phyloP scores from a whole-genome alignment of 441 rosid genomes.

The Cnidoscolus chayamansa region DNA sequence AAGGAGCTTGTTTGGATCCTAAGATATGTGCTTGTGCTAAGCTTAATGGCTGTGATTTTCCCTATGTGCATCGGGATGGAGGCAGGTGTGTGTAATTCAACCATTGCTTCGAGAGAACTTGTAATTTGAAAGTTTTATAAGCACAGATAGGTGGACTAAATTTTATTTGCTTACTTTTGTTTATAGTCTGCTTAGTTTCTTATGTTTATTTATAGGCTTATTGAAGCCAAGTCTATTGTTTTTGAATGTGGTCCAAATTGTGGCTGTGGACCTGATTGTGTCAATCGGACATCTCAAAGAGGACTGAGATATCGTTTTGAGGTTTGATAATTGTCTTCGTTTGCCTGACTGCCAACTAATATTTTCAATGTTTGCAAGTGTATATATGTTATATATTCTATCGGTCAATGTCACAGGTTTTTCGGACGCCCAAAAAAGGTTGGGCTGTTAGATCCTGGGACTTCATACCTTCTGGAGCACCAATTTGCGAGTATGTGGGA shows the following conservation, averaged over 20 bases:
- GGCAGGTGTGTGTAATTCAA: conserved; percentile 38
- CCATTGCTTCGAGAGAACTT: neutral
- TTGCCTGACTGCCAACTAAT: too few relatives aligned
- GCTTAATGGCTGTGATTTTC: conserved; percentile 47
- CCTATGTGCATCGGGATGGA: conserved; percentile 37
- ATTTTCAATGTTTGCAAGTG: too few relatives aligned
- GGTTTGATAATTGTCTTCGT: conserved; percentile 17
- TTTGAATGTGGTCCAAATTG: conserved; percentile 58
- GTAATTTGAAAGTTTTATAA: too few relatives aligned
- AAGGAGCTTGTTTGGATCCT: conserved; percentile 35
- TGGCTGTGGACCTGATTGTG: conserved; percentile 47
- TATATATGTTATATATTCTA: conserved; percentile 5
- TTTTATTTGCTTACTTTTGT: neutral
- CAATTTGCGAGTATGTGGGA: conserved; percentile 49
- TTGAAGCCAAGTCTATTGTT: conserved; percentile 48
- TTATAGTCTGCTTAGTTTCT: neutral
- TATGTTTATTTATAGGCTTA: conserved; percentile 27
- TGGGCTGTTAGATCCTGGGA: conserved; percentile 58
- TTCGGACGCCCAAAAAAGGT: conserved; percentile 42
- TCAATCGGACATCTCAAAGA: conserved; percentile 44
- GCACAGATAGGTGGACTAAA: neutral
- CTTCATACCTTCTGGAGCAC: conserved; percentile 52
- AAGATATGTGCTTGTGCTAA: conserved; percentile 43
- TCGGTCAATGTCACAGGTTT: conserved; percentile 30
- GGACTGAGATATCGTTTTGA: conserved; percentile 42